Evolutionary conservation across 169 alveolate species (phyloP).

Genomic region (Plasmodium billcollinsi): DNA sequence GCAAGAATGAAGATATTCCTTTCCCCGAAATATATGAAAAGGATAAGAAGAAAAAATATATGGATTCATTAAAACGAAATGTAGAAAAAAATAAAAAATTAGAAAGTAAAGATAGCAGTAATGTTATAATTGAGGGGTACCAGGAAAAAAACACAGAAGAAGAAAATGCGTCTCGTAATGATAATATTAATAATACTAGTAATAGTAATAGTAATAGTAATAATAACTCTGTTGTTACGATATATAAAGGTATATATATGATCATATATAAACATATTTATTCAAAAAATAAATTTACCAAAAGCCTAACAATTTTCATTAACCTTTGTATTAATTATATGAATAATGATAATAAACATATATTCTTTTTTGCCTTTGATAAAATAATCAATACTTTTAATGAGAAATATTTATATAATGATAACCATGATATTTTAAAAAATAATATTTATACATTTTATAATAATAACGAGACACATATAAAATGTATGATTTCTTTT

Average conservation of each 20-base stretch:
- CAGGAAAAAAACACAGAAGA: neutral
- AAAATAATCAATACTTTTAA: slow-evolving; percentile 31
- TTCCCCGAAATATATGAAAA: slow-evolving; percentile 76
- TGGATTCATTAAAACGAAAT: neutral
- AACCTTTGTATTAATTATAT: slow-evolving; percentile 62
- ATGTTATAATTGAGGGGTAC: neutral
- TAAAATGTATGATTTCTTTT: slow-evolving; percentile 69
- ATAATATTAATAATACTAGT: too few species aligned
- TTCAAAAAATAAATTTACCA: slow-evolving; percentile 61
- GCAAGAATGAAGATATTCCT: slow-evolving; percentile 61
- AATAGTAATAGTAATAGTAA: slow-evolving; percentile 8
- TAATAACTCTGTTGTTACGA: neutral
- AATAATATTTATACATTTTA: slow-evolving; percentile 52
- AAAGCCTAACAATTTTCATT: slow-evolving; percentile 46
- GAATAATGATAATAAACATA: slow-evolving; percentile 62
- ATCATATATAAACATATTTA: slow-evolving; percentile 48
- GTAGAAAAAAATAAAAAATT: neutral
- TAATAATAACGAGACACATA: slow-evolving; percentile 38
- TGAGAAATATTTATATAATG: slow-evolving; percentile 42
- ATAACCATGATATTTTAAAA: slow-evolving; percentile 12
- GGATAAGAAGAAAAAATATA: slow-evolving; percentile 15
- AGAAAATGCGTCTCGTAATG: neutral
- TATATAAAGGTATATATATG: slow-evolving; percentile 61
- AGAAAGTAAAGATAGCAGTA: slow-evolving; percentile 14
- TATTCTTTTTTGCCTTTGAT: slow-evolving; percentile 60